These are phyloP conservation scores for Saccharomycopsis fermentans DNA, from an alignment of 805 yeast species.

Conservation along the genomic window DNA sequence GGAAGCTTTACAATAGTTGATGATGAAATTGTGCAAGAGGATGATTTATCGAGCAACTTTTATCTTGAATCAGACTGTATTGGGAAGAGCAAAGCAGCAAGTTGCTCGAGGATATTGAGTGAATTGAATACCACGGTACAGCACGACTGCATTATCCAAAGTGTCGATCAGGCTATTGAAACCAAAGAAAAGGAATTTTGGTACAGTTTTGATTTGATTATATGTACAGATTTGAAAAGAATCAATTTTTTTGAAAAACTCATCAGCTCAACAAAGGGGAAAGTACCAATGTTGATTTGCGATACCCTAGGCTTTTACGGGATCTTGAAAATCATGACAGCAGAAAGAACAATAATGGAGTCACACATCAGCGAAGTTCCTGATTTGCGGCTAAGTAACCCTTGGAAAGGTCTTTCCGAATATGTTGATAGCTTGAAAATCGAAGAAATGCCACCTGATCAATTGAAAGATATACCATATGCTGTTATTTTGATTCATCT, in stretches of 20 bases:
- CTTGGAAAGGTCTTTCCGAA: conserved; percentile 15
- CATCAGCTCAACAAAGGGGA: conserved; percentile 18
- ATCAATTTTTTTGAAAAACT: background rate
- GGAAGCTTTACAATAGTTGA: conserved; percentile 59
- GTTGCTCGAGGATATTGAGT: conserved; percentile 32
- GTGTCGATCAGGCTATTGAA: conserved; percentile 1
- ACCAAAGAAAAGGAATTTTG: conserved; percentile 7
- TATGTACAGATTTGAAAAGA: background rate
- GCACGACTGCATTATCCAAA: background rate
- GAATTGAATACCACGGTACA: conserved; percentile 42
- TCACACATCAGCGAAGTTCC: conserved; percentile 57
- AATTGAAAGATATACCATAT: conserved; percentile 21
- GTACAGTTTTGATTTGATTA: conserved; percentile 8
- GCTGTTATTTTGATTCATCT: conserved; percentile 8
- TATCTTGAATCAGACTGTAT: conserved; percentile 39
- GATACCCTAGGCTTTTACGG: conserved; percentile 60
- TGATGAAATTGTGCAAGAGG: conserved; percentile 28
- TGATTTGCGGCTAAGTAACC: conserved; percentile 37
- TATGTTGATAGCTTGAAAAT: conserved; percentile 17
- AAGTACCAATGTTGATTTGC: conserved; percentile 46
- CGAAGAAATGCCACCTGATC: conserved; percentile 4
- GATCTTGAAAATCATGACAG: conserved; percentile 38
- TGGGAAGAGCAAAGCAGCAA: conserved; percentile 32
- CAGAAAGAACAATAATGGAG: conserved; percentile 59
- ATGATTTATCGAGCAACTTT: conserved; percentile 51